A percentile compares a stretch with the other conserved stretches of the same genome.
phyloP scores from a whole-genome alignment of 1,284 basidiomycete genomes.

The Porogramme epimiltina region DNA sequence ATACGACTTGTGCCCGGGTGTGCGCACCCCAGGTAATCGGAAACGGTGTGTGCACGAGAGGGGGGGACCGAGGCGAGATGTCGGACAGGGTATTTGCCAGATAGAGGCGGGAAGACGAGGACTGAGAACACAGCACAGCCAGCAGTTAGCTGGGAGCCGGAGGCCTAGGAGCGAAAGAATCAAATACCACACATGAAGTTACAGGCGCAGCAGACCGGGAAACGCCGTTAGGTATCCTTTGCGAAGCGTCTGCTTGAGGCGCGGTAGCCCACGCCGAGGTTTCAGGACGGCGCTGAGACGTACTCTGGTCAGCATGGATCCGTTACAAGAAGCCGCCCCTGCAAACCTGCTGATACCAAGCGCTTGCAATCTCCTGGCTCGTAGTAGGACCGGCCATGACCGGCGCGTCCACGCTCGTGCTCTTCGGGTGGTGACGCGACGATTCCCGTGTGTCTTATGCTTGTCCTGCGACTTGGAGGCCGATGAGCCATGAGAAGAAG shows the following conservation, averaged over 20 bases:
- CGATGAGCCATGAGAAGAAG: not conserved
- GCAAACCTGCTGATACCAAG: conserved; percentile 20
- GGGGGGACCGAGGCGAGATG: no score
- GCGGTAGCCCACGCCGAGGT: conserved; percentile 3
- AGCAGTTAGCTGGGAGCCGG: no score
- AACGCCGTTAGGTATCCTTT: conserved; percentile 1
- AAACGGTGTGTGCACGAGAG: no score
- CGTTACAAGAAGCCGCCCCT: no score
- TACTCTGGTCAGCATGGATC: not conserved
- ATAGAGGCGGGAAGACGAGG: no score
- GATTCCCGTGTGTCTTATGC: conserved; percentile 17
- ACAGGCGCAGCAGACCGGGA: no score
- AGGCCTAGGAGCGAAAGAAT: no score
- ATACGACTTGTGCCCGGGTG: no score
- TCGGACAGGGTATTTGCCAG: no score
- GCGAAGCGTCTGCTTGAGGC: conserved; percentile 1
- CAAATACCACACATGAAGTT: no score
- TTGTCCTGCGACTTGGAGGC: conserved; percentile 12
- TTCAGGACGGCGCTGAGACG: conserved; percentile 8
- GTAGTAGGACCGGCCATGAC: conserved; percentile 7
- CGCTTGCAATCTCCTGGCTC: conserved; percentile 20
- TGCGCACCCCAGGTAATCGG: no score
- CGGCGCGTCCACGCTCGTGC: conserved; percentile 2
- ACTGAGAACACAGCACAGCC: no score
- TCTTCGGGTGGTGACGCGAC: conserved; percentile 17